Base-by-base conservation (phyloP, 2,329 filamentous ascomycete genomes). In the Teratosphaeria gauchensis region DNA sequence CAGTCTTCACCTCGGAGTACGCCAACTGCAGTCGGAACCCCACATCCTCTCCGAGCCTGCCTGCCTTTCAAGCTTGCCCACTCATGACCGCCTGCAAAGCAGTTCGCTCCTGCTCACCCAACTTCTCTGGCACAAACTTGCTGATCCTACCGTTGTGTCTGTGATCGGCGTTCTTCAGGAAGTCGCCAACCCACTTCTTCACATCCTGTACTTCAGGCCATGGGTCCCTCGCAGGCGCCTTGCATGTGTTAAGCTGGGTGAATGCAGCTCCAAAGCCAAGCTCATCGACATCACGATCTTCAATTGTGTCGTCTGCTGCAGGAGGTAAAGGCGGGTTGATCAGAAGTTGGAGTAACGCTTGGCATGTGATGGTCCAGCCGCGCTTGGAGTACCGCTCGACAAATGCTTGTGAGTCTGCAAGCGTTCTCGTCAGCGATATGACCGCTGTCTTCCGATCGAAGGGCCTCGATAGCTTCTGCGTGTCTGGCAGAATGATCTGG, bases 241-340 rank as follows among this genome's bases (percentile, higher is more conserved):
- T 90, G 77, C 92, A 94, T 0, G 92, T 96, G 76, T 92, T 95
- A 62, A 99, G 82, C 33, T 89, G 87, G 0, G 94, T 97, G 75
- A 95, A 99, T 8, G 91, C 92, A 64, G 96, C 86, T 30, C 94
- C 94, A 69, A 99, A 99, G 31, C 90, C 87, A 65, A 96, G 85
- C 72, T 99, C 94, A 68, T 99, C 94, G 30, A 96, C 89, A 68
- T 97, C 92, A 2, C 90, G 86, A 71, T 97, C 94, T 11, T 85
- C 83, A 63, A 95, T 86, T 55, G 89, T 77, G 65, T 95, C 90
- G 59, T 87, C 86, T 1, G 86, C 83, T 16, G 78, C 76, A 6
- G 82, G 76, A 14, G 80, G 80, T 4, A 92, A 82, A 38, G 92
- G 92, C 30, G 92, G 90, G 74, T 96, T 95, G 71, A 92, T 87